These are phyloP conservation scores for Aegilops bicornis DNA, from an alignment of 176 grass and related monocot species.

Conservation along the genomic window DNA sequence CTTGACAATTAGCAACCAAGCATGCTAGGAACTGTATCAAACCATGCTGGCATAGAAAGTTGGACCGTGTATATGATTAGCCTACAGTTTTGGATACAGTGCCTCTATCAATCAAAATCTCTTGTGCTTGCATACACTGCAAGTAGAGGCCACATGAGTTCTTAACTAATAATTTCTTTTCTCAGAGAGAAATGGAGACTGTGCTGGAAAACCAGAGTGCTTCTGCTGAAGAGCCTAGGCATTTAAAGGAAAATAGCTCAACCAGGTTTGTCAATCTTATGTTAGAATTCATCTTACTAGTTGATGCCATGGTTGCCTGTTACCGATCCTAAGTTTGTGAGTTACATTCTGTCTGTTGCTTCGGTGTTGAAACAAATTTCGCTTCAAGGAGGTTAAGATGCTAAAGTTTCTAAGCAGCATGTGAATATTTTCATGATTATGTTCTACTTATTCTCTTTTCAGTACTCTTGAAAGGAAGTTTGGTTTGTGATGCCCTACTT, in stretches of 20 bases:
- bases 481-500: not conserved
- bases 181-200: slow-evolving; percentile 76
- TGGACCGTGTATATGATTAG: not conserved
- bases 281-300: not conserved
- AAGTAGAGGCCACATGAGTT: not conserved
- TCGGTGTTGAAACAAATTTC: not conserved
- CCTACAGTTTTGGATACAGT: not conserved
- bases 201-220: slow-evolving; percentile 58
- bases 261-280: slow-evolving; percentile 47
- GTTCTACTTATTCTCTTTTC: slow-evolving; percentile 5
- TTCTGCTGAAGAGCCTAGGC: slow-evolving; percentile 37
- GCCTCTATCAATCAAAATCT: not conserved
- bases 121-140: not conserved
- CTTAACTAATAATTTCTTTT: slow-evolving; percentile 32
- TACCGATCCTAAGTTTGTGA: not conserved
- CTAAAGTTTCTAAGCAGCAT: not conserved
- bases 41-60: not conserved
- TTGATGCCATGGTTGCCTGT: not conserved
- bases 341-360: not conserved
- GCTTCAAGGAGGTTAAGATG: not conserved
- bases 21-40: not conserved
- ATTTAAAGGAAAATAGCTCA: slow-evolving; percentile 40
- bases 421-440: not conserved
- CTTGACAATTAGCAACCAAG: not conserved
- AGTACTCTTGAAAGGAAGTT: not conserved